A percentile compares a stretch with the other conserved stretches of the same genome.
These are phyloP conservation scores for Fusarium sp. DNA, from an alignment of 2,329 filamentous ascomycete species.

Conservation along the genomic window DNA sequence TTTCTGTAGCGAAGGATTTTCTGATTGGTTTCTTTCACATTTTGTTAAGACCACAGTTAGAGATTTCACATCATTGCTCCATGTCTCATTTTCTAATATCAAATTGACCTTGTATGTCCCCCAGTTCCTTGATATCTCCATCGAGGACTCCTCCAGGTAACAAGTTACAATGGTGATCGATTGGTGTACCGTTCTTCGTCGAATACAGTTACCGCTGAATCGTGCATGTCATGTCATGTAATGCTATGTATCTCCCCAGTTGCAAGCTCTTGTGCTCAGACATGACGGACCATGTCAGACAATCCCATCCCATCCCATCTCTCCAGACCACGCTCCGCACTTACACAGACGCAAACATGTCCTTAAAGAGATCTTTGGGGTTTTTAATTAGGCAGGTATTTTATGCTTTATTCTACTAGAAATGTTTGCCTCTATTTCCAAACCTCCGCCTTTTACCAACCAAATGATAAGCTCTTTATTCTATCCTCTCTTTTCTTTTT, in stretches of 20 bases:
- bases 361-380: constrained; percentile 16
- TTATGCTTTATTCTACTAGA: neutral
- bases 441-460: constrained; percentile 3
- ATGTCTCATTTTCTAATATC: neutral
- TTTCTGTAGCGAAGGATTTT: neutral
- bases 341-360: constrained; percentile 43
- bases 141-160: constrained; percentile 3
- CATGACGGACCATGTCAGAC: constrained; percentile 35
- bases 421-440: constrained; percentile 23
- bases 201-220: constrained; percentile 27
- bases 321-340: constrained; percentile 36
- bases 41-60: no score
- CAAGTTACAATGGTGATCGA: constrained; percentile 7
- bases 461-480: neutral
- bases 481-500: neutral
- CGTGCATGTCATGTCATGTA: constrained; percentile 22
- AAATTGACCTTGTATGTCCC: neutral
- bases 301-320: constrained; percentile 35
- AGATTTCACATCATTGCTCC: neutral
- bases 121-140: constrained; percentile 7
- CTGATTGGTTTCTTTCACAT: neutral
- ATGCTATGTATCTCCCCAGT: constrained; percentile 4
- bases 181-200: constrained; percentile 21
- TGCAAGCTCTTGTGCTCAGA: constrained; percentile 22
- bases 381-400: neutral